Evolutionary conservation across 768 basidiomycete species (phyloP), one percentile per base, ranked within the genome.

Genomic region (Phlegmacium glaucopus): DNA sequence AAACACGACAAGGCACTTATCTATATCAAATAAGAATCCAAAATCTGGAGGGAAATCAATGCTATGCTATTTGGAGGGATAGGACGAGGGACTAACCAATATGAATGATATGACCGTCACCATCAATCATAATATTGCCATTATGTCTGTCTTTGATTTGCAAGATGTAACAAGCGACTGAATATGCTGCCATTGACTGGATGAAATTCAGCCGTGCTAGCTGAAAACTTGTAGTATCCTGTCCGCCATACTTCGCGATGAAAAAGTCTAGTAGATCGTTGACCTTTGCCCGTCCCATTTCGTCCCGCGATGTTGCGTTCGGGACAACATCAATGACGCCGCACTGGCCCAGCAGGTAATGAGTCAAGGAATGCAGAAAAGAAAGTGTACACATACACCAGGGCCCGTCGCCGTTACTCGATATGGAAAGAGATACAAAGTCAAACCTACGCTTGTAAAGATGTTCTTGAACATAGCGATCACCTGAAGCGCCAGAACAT

Each of bases 401-500:
- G 96, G 93, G 10, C 83, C 94, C 6, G 96, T 98, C 1, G 96
- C 95, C 9, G 94, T 96, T 12, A 99, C 96, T 36, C 95, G 82
- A 60, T 99, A 99, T 0, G 96, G 96, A 66, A 83, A 95, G 32
- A 99, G 78, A 60, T 98, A 97, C 15, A 97, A 70, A 2, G 85
- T 88, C 46, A 99, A 72, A 1, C 96, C 96, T 49, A 95, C 78
- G 51, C 80, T 79, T 10, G 79, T 87, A 70, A 95, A 99, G 48
- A 97, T 87, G 64, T 96, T 97, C 70, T 98, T 98, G 79, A 98
- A 97, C 94, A 98, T 98, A 5, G 96, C 96, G 52, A 99, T 98
- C 51, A 97, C 71, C 60, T 99, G 96, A 40, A 99, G 72, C 0
- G 96, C 96, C 38, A 99, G 79, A n/a, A 98, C 87, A 59, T 99